Base-by-base conservation (phyloP, 768 basidiomycete genomes). In the Rhizopogon rudus region DNA sequence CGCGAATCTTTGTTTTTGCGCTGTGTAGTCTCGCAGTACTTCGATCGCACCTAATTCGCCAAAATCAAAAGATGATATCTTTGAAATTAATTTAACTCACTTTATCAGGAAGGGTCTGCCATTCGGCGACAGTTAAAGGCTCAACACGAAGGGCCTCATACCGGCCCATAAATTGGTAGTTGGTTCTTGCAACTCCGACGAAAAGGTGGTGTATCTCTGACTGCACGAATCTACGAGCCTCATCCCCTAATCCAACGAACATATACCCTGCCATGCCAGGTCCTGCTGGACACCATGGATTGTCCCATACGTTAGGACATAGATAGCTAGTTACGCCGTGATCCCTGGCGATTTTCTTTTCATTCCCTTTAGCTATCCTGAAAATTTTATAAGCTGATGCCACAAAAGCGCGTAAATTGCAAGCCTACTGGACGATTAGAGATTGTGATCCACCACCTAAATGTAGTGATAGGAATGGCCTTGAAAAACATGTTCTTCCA, bases 261-360 rank as follows among this genome's bases (percentile, higher is more conserved):
- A 83, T 78, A 59, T 75, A 83, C 1, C 81, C 81, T 55, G 81
- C 78, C 51, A 76, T 63, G 8, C 81, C 81, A 9, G 79, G 78
- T 1, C 53, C 61, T 5, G 67, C 63, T 3, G 81, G 81, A 44
- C 77, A 78, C 82, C 81, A 83, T 10, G 79, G 77, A 54, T 82
- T 82, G 48, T 77, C 75, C 46, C 77, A 74, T 16, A 79, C 63
- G 33, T 79, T 75, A 3, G 81, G 81, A 51, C 78, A 81, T 2
- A 82, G 61, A 3, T 79, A 80, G 33, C 71, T 75, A 6, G 64
- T 63, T 35, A 79, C 70, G 44, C 65, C 12, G 13, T 37, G 2
- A 12, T 37, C 35, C 13, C 10, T 37, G 10, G 31, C 60, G 28
- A 57, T 62, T n/a, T 54, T 60, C 55, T 40, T 60, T 68, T 54